Evolutionary conservation across 2,329 filamentous ascomycete species (phyloP), one percentile per base, ranked within the genome.

Genomic region (Xylariaceae sp.): DNA sequence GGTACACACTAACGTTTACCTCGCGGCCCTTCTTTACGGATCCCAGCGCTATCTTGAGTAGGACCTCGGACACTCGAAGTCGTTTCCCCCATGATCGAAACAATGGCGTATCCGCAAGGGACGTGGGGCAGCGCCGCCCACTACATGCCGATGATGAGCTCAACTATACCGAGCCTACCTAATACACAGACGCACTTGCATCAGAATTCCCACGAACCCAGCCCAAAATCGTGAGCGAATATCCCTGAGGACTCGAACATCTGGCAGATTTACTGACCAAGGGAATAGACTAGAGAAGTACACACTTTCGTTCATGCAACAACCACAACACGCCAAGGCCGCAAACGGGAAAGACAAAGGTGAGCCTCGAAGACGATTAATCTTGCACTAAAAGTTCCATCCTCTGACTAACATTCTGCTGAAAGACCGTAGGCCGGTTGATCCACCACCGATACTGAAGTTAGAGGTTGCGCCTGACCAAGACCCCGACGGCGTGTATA

Each of bases 381-480:
- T 17, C 23, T 34, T 21, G 40, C 40, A 39, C 14, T 19, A 8
- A 37, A 22, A 16, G 16, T 10, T 44, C 21, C 46, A 45, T 48
- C 20, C 50, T 44, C 16, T 34, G 20, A 20, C 3, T 12, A 12
- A 38, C 27, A 39, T 38, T 42, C 43, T 50, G 45, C n/a, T n/a
- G n/a, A n/a, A 54, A 87, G 86, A 88, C 60, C 83, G 89, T 55
- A 94, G 94, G 66, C 88, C 89, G 6, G 81, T 95, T 59, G 89
- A 95, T 63, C 89, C 91, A 41, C 89, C 89, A 11, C 89, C 89
- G 34, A 87, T 95, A 56, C 73, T 95, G 37, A 83, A 92, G 67
- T 75, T 95, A 37, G 65, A 78, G 43, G 69, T 77, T 45, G 68
- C 67, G 45, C 58, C 63, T 25, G 65, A 67, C 39, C 66, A 66